phyloP scores from a whole-genome alignment of 2,329 filamentous ascomycete genomes.

The Chaetomiaceae sp. region DNA sequence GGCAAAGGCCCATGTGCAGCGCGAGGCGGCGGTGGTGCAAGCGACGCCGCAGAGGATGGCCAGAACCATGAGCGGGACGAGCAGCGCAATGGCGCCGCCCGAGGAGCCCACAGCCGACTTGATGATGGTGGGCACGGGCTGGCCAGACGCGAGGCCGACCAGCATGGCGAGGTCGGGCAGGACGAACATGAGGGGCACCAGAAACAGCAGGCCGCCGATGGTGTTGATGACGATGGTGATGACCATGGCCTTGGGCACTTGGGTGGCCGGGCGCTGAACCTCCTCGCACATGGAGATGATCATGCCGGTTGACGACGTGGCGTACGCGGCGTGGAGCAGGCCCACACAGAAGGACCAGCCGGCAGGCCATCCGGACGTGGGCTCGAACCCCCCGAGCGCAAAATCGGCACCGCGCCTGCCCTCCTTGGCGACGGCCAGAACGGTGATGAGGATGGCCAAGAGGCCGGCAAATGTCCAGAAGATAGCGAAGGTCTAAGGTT shows the following conservation, averaged over 20 bases:
- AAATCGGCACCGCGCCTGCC: conserved; percentile 57
- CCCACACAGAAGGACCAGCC: conserved; percentile 72
- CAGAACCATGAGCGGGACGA: conserved; percentile 59
- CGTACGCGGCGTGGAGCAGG: conserved; percentile 65
- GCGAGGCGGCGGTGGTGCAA: conserved; percentile 62
- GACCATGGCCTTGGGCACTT: conserved; percentile 69
- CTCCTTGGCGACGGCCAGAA: conserved; percentile 61
- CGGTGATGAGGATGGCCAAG: conserved; percentile 56
- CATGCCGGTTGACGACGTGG: conserved; percentile 72
- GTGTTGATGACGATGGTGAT: conserved; percentile 61
- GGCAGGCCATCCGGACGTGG: conserved; percentile 58
- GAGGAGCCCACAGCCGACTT: conserved; percentile 54
- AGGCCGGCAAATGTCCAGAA: conserved; percentile 70
- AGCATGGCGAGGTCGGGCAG: conserved; percentile 56
- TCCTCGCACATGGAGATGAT: conserved; percentile 75
- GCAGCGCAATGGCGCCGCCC: conserved; percentile 56
- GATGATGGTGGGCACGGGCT: conserved; percentile 61
- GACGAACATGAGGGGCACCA: conserved; percentile 64
- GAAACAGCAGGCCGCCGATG: conserved; percentile 58
- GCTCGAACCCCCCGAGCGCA: conserved; percentile 64
- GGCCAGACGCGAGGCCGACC: conserved; percentile 46
- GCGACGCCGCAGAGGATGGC: conserved; percentile 62
- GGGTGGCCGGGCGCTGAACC: conserved; percentile 56
- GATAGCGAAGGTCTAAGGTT: conserved; percentile 67
- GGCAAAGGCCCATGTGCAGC: conserved; percentile 63